Evolutionary conservation across 2,329 filamentous ascomycete species (phyloP).

Genomic region (Cladorrhinum sp.): DNA sequence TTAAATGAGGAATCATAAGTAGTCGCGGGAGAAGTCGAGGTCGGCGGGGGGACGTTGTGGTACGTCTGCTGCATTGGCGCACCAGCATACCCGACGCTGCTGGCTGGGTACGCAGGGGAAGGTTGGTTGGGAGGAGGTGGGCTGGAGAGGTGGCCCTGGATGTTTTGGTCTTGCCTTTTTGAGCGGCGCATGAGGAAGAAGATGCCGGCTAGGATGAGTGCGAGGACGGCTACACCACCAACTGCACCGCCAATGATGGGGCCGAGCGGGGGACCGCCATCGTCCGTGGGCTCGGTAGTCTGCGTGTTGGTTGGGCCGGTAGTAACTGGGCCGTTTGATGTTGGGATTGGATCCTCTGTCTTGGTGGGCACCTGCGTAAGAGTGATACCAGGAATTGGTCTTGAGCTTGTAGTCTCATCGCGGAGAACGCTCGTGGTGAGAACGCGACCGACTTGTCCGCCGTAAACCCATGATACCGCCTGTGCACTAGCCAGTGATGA

Average conservation of each 20-base stretch:
- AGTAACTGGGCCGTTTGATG: not conserved
- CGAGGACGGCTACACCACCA: conserved; percentile 12
- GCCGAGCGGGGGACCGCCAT: not conserved
- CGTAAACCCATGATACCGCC: conserved; percentile 10
- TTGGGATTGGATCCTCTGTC: not conserved
- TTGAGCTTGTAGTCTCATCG: not conserved
- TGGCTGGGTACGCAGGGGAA: not conserved
- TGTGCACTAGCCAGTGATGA: not conserved
- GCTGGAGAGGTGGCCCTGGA: not conserved
- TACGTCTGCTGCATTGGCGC: not conserved
- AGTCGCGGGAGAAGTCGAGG: not conserved
- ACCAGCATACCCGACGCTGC: not conserved
- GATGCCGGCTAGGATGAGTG: conserved; percentile 4
- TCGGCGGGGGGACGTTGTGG: not conserved
- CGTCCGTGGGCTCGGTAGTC: not conserved
- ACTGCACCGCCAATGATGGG: conserved; percentile 13
- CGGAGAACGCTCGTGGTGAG: conserved; percentile 7
- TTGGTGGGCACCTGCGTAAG: not conserved
- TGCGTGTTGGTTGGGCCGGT: not conserved
- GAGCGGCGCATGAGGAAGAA: conserved; percentile 12
- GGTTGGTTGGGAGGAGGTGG: not conserved
- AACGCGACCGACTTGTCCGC: not conserved
- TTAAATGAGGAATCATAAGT: not conserved
- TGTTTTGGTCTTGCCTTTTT: not conserved
- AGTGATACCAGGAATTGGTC: not conserved